Evolutionary conservation across 345 rosid genomes (phyloP), one percentile per base, ranked within the genome.

Genomic region (Moringa oleifera): DNA sequence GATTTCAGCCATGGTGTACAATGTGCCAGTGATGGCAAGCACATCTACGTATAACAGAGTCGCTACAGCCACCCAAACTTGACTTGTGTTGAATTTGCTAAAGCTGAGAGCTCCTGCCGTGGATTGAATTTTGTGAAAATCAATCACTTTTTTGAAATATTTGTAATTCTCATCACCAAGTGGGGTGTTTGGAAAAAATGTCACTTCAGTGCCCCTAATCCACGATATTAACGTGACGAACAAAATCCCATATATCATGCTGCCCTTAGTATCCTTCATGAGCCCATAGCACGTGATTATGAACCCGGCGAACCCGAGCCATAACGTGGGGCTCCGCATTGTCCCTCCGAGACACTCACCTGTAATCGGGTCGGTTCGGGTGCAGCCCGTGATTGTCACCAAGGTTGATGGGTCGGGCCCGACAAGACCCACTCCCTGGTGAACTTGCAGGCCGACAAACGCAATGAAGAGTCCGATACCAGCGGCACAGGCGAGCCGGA

Each of bases 391-490:
- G 62, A 85, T 36, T 0, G 94, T 85, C 20, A 93, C 66, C 21
- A 90, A 25, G 0, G 88, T 90, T 6, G 87, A 79, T 18, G 77
- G 71, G 19, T 93, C 97, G 0, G 97, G 96, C 56, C 97, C 97
- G 9, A 93, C 61, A 0, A 93, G 88, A 25, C 98, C 97, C 45
- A 90, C 51, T 0, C 97, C 98, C 18, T 87, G 94, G 63, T 90
- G 88, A 69, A 66, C 59, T 33, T 93, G 98, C 7, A 87, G 77
- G 53, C 98, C 98, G 0, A 83, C 87, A 24, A 93, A 93, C 0
- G 98, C 96, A 0, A 93, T 93, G 59, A 93, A 90, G 55, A 93
- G 73, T 20, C 98, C 98, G 6, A 86, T 88, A 7, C 97, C 94
- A 0, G 81, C 96, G 0, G 90, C 91, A 8, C 81, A 84, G 4